Evolutionary conservation across 805 yeast genomes (phyloP).

Genomic region (Candida maltosa): DNA sequence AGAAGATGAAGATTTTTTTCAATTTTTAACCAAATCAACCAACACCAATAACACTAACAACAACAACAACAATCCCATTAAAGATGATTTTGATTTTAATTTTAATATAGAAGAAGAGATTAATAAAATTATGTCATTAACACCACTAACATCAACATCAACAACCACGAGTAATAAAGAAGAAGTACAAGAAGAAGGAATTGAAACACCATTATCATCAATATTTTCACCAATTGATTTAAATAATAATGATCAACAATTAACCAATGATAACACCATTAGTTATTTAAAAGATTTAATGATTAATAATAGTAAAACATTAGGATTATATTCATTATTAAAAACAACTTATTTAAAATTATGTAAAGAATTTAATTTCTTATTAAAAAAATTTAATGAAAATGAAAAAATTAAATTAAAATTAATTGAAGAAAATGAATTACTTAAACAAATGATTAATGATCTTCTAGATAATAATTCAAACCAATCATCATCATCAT

Average conservation of each 20-base stretch:
- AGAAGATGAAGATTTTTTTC: too few species aligned
- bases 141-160: background rate
- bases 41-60: background rate
- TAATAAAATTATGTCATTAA: background rate
- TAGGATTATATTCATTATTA: slow-evolving; percentile 30
- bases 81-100: background rate
- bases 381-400: slow-evolving; percentile 32
- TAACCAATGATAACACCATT: slow-evolving; percentile 10
- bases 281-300: slow-evolving; percentile 18
- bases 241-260: background rate
- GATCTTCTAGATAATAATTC: too few species aligned
- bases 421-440: slow-evolving; percentile 34
- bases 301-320: slow-evolving; percentile 21
- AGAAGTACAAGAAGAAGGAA: too few species aligned
- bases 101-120: background rate
- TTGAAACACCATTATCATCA: background rate
- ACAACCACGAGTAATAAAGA: too few species aligned
- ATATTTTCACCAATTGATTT: background rate
- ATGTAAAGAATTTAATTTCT: slow-evolving; percentile 35
- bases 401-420: slow-evolving; percentile 32
- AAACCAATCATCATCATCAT: background rate
- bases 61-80: too few species aligned
- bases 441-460: slow-evolving; percentile 24
- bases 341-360: slow-evolving; percentile 33
- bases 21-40: too few species aligned